Evolutionary conservation across 169 alveolate genomes (phyloP).

Genomic region (Cryptosporidium baileyi): DNA sequence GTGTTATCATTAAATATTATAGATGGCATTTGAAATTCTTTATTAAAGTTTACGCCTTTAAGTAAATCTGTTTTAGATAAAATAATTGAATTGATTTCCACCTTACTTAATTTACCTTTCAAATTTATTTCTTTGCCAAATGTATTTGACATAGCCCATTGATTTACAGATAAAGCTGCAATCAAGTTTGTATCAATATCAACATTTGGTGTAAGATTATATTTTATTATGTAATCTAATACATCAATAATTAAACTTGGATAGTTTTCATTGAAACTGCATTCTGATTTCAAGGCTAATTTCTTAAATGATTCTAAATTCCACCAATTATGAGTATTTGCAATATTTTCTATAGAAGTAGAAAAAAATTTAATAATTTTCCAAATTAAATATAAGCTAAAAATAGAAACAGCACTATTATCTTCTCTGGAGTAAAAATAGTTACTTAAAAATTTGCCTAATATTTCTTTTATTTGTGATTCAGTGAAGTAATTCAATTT

Average conservation of each 20-base stretch:
- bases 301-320: background rate
- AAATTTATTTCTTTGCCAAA: background rate
- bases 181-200: background rate
- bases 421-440: no score
- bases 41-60: background rate
- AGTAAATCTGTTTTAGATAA: background rate
- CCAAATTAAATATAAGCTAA: background rate
- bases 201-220: background rate
- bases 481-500: background rate
- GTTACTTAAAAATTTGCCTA: background rate
- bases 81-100: background rate
- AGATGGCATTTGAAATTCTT: background rate
- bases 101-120: constrained; percentile 13
- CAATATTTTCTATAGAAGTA: background rate
- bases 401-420: background rate
- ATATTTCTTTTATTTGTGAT: background rate
- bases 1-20: no score
- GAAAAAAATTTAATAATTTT: background rate
- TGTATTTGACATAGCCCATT: constrained; percentile 24
- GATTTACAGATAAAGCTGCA: constrained; percentile 46
- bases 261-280: constrained; percentile 14
- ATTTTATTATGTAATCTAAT: background rate
- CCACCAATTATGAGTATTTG: background rate
- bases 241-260: background rate
- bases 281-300: constrained; percentile 29